phyloP scores from a whole-genome alignment of 768 basidiomycete species.

The Phanerochaete sordida region DNA sequence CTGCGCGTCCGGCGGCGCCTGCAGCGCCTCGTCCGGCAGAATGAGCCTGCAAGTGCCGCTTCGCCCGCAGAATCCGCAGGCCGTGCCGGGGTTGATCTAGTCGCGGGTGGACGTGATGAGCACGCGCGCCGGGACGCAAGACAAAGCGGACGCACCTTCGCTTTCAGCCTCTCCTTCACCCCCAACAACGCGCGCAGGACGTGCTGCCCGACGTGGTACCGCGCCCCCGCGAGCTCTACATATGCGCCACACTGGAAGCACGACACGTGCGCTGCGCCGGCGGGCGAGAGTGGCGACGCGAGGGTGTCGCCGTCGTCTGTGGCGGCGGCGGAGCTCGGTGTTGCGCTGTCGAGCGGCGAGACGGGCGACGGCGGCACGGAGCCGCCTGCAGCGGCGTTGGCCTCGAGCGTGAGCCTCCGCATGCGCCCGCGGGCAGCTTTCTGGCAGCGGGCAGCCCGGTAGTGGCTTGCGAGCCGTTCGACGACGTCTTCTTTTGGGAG shows the following conservation, averaged over 20 bases:
- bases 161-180: not conserved
- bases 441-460: not conserved
- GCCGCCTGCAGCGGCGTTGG: not conserved
- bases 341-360: not conserved
- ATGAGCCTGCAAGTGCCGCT: not conserved
- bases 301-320: too few species aligned
- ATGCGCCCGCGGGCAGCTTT: not conserved
- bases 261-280: not conserved
- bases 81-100: not conserved
- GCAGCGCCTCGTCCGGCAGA: not conserved
- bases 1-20: not conserved
- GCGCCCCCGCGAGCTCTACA: not conserved
- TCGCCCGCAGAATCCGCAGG: not conserved
- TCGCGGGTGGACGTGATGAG: not conserved
- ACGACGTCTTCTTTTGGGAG: not conserved
- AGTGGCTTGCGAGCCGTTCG: not conserved
- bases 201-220: not conserved
- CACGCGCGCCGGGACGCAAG: not conserved
- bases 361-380: not conserved
- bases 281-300: too few species aligned
- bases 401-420: not conserved
- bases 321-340: not conserved
- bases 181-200: not conserved
- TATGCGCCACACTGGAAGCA: not conserved
- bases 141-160: not conserved